These are phyloP conservation scores for Debaryomyces sp. DNA, from an alignment of 1,139 yeast species.

Conservation along the genomic window DNA sequence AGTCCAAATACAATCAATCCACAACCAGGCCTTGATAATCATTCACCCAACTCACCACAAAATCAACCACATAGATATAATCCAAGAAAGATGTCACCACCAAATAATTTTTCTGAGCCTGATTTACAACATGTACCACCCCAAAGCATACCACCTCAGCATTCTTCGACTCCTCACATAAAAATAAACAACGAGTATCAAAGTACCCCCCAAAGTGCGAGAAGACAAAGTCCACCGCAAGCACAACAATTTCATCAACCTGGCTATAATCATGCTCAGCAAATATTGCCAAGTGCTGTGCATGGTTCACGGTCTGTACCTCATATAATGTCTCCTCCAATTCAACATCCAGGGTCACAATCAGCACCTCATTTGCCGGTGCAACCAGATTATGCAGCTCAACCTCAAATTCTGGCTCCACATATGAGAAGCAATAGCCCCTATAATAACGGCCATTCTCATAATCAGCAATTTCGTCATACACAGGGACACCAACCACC, in stretches of 20 bases:
- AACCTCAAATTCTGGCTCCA: background rate
- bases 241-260: background rate
- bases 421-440: background rate
- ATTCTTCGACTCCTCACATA: background rate
- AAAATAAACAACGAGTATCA: background rate
- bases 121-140: background rate
- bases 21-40: background rate
- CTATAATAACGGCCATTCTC: background rate
- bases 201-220: background rate
- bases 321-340: background rate
- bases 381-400: background rate
- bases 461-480: background rate
- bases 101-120: background rate
- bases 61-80: background rate
- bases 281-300: background rate
- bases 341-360: background rate
- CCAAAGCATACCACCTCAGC: background rate
- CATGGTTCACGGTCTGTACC: background rate
- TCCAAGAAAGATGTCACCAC: background rate
- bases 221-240: background rate
- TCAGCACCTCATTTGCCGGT: slow-evolving; percentile 1
- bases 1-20: background rate
- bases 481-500: background rate
- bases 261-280: background rate
- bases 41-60: background rate